phyloP scores from a whole-genome alignment of 148 eudicot genomes.

The Vaccinium myrtillus region DNA sequence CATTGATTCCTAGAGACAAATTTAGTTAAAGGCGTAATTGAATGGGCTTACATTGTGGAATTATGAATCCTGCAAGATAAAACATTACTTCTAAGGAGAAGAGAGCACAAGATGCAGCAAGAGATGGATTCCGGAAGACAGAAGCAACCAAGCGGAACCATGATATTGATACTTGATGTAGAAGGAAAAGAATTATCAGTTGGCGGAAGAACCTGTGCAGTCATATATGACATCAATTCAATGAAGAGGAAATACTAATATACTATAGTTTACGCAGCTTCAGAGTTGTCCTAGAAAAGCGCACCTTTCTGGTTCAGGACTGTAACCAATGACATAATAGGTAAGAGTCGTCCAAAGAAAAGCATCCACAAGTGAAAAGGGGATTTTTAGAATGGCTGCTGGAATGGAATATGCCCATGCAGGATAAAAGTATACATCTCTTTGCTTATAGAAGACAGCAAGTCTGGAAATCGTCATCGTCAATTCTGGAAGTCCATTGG shows the following conservation, averaged over 20 bases:
- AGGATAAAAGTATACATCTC: slow-evolving; percentile 58
- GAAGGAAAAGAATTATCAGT: slow-evolving; percentile 35
- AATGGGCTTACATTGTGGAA: slow-evolving; percentile 38
- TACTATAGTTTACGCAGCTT: background rate
- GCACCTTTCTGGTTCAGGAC: slow-evolving; percentile 57
- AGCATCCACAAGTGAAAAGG: slow-evolving; percentile 53
- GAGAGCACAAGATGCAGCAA: slow-evolving; percentile 31
- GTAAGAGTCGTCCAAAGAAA: slow-evolving; percentile 55
- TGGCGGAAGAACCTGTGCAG: slow-evolving; percentile 47
- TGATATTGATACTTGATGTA: slow-evolving; percentile 39
- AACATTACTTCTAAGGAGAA: slow-evolving; percentile 31
- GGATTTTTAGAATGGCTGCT: slow-evolving; percentile 52
- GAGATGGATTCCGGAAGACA: slow-evolving; percentile 36
- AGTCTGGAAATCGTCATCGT: slow-evolving; percentile 53
- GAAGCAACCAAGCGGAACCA: slow-evolving; percentile 61
- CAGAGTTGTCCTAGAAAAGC: background rate
- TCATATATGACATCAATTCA: background rate
- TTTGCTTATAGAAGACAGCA: slow-evolving; percentile 68
- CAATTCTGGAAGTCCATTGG: slow-evolving; percentile 63
- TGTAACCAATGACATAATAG: slow-evolving; percentile 67
- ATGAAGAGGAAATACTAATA: background rate
- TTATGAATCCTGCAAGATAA: slow-evolving; percentile 51
- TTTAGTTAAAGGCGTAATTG: background rate
- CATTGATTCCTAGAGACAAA: background rate
- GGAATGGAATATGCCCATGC: slow-evolving; percentile 81